Percentiles rank a stretch among this genome's conserved stretches.
These are phyloP conservation scores for Vanderwaltozyma tropicalis DNA, from an alignment of 805 yeast genomes.

Conservation along the genomic window DNA sequence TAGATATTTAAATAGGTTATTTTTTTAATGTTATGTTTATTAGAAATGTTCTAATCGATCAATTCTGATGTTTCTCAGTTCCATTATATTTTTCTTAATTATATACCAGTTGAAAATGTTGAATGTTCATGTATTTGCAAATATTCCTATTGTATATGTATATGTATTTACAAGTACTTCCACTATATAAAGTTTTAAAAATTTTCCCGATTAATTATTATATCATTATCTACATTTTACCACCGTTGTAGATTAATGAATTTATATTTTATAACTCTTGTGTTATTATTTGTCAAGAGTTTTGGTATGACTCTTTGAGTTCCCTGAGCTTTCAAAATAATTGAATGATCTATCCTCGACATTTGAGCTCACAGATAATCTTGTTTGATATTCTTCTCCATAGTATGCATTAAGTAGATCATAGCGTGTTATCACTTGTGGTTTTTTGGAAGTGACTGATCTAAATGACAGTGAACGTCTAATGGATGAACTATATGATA, in stretches of 20 bases:
- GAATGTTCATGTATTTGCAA: background rate
- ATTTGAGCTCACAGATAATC: constrained; percentile 1
- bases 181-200: too few relatives aligned
- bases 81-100: too few relatives aligned
- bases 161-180: background rate
- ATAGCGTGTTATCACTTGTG: constrained; percentile 1
- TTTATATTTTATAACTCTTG: background rate
- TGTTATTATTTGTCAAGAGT: background rate
- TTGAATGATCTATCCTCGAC: background rate
- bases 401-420: constrained; percentile 2
- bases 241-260: background rate
- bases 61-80: too few relatives aligned
- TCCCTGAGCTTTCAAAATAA: background rate
- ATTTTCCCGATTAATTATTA: too few relatives aligned
- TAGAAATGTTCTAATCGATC: too few relatives aligned
- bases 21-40: too few relatives aligned
- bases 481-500: background rate
- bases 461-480: background rate
- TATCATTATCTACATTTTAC: too few relatives aligned
- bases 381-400: background rate
- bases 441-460: background rate
- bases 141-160: background rate
- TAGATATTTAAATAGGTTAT: background rate
- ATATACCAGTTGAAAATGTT: background rate
- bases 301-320: background rate